phyloP scores from a whole-genome alignment of 441 rosid genomes.

The Pelargonium cotyledonis region DNA sequence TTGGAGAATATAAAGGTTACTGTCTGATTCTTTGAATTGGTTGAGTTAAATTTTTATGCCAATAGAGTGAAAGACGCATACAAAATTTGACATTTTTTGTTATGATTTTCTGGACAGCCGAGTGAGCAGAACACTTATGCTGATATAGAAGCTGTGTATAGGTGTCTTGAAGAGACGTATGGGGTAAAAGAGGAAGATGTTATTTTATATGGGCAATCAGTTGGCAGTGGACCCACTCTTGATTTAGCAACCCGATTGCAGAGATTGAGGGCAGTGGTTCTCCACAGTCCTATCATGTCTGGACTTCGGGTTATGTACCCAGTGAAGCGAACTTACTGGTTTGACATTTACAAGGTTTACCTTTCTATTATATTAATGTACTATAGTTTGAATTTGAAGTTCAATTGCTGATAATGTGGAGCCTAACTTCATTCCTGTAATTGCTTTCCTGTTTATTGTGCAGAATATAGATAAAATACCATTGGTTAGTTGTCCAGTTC shows the following conservation, averaged over 20 bases:
- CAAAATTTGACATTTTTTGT: neutral
- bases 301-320: slow-evolving; percentile 92
- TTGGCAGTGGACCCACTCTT: slow-evolving; percentile 92
- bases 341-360: slow-evolving; percentile 77
- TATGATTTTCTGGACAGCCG: slow-evolving; percentile 40
- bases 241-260: slow-evolving; percentile 70
- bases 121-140: slow-evolving; percentile 79
- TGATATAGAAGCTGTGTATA: slow-evolving; percentile 80
- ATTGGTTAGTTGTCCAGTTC: slow-evolving; percentile 63
- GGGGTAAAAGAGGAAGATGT: slow-evolving; percentile 79
- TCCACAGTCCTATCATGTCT: slow-evolving; percentile 87
- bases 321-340: slow-evolving; percentile 87
- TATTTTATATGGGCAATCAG: slow-evolving; percentile 86
- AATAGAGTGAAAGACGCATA: neutral
- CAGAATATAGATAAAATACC: slow-evolving; percentile 92
- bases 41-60: neutral
- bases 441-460: slow-evolving; percentile 14
- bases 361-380: neutral
- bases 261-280: slow-evolving; percentile 76
- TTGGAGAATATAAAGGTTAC: neutral
- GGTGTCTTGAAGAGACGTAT: slow-evolving; percentile 68
- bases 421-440: neutral
- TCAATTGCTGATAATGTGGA: neutral
- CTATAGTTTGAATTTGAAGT: neutral
- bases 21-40: neutral